Evolutionary conservation across 31 red algal species (phyloP).

Genomic region (Bonnemaisonia californica): DNA sequence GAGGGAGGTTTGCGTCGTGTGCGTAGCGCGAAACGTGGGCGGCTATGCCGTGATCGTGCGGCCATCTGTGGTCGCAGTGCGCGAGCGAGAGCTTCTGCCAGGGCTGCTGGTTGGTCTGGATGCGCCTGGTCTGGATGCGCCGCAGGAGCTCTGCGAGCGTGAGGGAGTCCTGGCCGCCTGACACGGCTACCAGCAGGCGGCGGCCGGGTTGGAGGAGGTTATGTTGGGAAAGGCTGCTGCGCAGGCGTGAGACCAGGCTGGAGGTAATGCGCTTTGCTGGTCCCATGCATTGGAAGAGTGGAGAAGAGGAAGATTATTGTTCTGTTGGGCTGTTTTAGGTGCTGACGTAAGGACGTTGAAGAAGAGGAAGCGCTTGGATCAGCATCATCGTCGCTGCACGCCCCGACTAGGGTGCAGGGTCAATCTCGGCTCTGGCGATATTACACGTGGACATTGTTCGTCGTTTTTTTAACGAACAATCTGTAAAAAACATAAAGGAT

Average conservation of each 20-base stretch:
- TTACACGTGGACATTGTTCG: no score
- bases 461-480: no score
- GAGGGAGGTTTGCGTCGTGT: conserved; percentile 13
- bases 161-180: conserved; percentile 71
- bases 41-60: conserved; percentile 48
- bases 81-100: conserved; percentile 57
- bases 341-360: no score
- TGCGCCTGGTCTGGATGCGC: conserved; percentile 4
- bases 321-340: no score
- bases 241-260: conserved; percentile 29
- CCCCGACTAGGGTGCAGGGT: no score
- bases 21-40: conserved; percentile 60
- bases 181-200: conserved; percentile 54
- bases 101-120: not conserved
- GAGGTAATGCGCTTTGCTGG: not conserved
- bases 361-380: no score
- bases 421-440: no score
- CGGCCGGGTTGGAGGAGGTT: conserved; percentile 37
- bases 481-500: no score
- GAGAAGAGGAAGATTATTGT: no score
- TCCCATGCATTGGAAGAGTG: not conserved
- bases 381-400: no score
- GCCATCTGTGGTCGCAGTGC: conserved; percentile 75
- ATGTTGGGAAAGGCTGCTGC: conserved; percentile 19
- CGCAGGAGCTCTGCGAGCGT: conserved; percentile 48